Evolutionary conservation across 2,329 filamentous ascomycete genomes (phyloP).

Genomic region (Scytalidium sp.): DNA sequence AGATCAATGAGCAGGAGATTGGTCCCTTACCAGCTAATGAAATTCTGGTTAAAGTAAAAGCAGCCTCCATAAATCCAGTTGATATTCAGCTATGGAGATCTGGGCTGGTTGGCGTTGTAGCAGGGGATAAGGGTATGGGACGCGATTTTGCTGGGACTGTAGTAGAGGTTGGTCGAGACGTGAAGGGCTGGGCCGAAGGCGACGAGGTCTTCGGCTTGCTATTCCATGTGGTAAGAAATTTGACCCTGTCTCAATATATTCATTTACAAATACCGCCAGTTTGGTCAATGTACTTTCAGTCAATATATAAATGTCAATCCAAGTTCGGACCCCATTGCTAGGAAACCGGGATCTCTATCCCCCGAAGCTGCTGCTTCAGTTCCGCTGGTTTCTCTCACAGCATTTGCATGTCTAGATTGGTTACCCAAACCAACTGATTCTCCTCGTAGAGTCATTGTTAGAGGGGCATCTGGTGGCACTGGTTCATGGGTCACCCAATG

Average conservation of each 20-base stretch:
- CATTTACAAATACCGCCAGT: constrained; percentile 8
- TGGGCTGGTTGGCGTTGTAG: constrained; percentile 15
- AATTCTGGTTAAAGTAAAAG: constrained; percentile 23
- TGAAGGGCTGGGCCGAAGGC: constrained; percentile 29
- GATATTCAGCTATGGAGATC: constrained; percentile 26
- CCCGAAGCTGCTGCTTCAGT: constrained; percentile 41
- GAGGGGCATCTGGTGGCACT: constrained; percentile 26
- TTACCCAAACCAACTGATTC: constrained; percentile 12
- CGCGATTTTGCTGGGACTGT: constrained; percentile 29
- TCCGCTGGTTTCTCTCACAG: constrained; percentile 39
- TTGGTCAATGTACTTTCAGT: constrained; percentile 27
- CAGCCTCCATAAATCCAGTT: constrained; percentile 26
- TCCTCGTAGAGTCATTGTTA: constrained; percentile 19
- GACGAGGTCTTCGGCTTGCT: constrained; percentile 33
- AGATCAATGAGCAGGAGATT: constrained; percentile 18
- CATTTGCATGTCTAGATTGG: constrained; percentile 28
- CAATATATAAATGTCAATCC: constrained; percentile 24
- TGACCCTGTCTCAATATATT: neutral
- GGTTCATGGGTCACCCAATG: constrained; percentile 23
- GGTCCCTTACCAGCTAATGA: constrained; percentile 19
- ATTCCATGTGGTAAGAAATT: constrained; percentile 19
- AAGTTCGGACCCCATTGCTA: constrained; percentile 17
- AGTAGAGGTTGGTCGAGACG: constrained; percentile 28
- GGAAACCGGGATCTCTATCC: constrained; percentile 37
- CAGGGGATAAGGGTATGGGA: constrained; percentile 26